Evolutionary conservation across 345 rosid genomes (phyloP).

Genomic region (Heritiera fomes): DNA sequence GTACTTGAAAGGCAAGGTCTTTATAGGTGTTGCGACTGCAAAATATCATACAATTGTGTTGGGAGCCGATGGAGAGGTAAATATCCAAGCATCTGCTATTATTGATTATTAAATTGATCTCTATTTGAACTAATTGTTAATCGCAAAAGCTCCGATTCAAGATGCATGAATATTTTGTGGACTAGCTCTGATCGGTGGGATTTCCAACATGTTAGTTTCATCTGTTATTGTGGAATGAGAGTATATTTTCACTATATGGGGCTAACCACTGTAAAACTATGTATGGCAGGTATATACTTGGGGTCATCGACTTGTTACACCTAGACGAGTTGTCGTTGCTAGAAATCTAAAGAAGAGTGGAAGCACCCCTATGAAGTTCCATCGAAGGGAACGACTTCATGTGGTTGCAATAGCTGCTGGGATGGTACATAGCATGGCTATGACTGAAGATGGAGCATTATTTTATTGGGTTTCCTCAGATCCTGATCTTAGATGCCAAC

Average conservation of each 20-base stretch:
- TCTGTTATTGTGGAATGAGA: background rate
- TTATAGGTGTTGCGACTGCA: constrained; percentile 67
- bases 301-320: constrained; percentile 97
- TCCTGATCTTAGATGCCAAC: constrained; percentile 84
- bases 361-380: constrained; percentile 64
- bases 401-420: constrained; percentile 89
- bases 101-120: constrained; percentile 2
- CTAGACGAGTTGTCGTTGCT: constrained; percentile 70
- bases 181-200: constrained; percentile 17
- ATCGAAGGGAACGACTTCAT: constrained; percentile 67
- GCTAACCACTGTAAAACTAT: constrained; percentile 6
- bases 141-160: background rate
- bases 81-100: background rate
- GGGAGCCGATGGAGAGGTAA: constrained; percentile 91
- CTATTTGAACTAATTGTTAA: background rate
- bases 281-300: constrained; percentile 76
- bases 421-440: constrained; percentile 89
- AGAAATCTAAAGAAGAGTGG: constrained; percentile 81
- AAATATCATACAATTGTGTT: constrained; percentile 87
- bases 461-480: constrained; percentile 94
- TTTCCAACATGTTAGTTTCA: constrained; percentile 18
- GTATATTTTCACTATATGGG: no score
- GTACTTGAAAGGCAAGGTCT: constrained; percentile 78
- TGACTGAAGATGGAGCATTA: constrained; percentile 85
- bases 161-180: background rate